Base-by-base conservation (phyloP, 768 basidiomycete species). In the Candolleomyces aberdarensis region DNA sequence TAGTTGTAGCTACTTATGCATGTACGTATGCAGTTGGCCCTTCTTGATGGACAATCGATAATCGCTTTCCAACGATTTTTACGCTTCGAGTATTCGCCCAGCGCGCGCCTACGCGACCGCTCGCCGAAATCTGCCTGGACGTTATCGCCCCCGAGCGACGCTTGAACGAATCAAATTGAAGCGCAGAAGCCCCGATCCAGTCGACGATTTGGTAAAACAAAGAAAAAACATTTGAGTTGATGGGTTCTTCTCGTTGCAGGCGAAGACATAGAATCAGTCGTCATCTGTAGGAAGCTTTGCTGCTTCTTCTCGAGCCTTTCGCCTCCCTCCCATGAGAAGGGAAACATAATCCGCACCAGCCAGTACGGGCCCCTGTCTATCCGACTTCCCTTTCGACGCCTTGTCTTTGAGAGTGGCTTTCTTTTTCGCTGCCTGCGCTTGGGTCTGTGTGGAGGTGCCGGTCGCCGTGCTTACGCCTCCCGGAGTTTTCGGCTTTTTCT, bases 341-440 rank as follows among this genome's bases (percentile, higher is more conserved):
- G 82, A 78, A 50, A 93, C 85, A 68, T 92, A 93, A 71, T 93
- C 91, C 32, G 87, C 90, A 19, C 83, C 89, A 19, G 88, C 89
- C 41, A 92, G 76, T 3, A 92, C 80, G 56, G 70, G 80, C 0
- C 73, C 78, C 14, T 72, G 78, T 19, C 66, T 65, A 19, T 66
- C 69, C 20, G 63, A 51, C 56, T 61, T 63, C 47, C 51, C 59
- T 57, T 67, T 75, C 7, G 58, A 48, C 14, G 72, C 66, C 63
- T 82, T 83, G 32, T 72, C 75, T 65, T 84, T 85, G 56, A 84
- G 65, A 5, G 69, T 76, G 1, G 80, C 79, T 54, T 78, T 78
- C 70, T 85, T 86, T 67, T 80, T 83, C 31, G 81, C 77, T 6
- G 64, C 66, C 62, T 82, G 76, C 2, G 71, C 75, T 59, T 80